Conservation (phyloP, 257 asterid genomes). For the Linderniella brevidens region DNA sequence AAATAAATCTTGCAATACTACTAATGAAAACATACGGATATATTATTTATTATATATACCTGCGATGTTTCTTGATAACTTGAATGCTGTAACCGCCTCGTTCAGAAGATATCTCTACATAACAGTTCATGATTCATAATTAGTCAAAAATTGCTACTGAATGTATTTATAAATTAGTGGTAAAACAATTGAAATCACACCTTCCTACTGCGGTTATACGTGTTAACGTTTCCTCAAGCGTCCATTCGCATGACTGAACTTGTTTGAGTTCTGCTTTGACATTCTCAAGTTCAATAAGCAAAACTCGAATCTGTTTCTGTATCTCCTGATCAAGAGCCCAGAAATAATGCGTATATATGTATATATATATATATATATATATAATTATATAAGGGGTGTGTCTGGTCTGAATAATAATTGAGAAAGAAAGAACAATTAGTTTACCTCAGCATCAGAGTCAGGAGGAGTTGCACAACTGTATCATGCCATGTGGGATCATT, state of each 20-base stretch:
- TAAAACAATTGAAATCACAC: conserved; percentile 5
- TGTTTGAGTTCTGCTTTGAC: conserved; percentile 27
- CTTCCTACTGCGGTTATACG: conserved; percentile 42
- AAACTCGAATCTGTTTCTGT: conserved; percentile 29
- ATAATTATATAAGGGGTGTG: not conserved
- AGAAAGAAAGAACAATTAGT: not conserved
- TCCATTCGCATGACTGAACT: conserved; percentile 28
- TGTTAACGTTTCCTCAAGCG: conserved; percentile 32
- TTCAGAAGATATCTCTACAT: conserved; percentile 24
- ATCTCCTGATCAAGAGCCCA: conserved; percentile 25
- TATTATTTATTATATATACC: conserved; percentile 17
- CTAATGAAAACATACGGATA: too few species aligned
- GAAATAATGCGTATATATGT: not conserved
- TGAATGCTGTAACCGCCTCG: conserved; percentile 33
- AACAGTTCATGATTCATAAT: not conserved
- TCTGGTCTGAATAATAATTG: not conserved
- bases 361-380: not conserved
- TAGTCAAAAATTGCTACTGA: not conserved
- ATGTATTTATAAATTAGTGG: not conserved
- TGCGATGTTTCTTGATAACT: conserved; percentile 59
- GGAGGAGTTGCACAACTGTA: conserved; percentile 37
- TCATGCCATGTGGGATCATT: not conserved
- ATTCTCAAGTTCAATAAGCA: conserved; percentile 39
- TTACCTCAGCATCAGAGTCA: conserved; percentile 43
- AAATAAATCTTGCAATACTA: too few species aligned